Evolutionary conservation across 176 grass and related monocot genomes (phyloP).

Genomic region (Pontederia crassipes): DNA sequence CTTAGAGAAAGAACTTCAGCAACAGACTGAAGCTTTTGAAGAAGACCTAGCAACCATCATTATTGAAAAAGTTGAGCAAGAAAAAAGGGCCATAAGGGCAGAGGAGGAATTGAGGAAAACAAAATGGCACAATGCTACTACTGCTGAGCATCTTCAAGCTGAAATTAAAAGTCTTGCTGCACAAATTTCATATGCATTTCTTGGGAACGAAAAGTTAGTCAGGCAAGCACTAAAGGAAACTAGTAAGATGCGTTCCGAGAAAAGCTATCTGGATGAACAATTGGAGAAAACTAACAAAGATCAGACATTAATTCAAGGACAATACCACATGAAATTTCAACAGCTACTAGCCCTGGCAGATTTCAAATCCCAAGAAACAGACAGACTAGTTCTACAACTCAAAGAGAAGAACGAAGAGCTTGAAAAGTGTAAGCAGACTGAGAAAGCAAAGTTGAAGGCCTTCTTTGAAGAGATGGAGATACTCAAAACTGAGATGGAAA

Average conservation of each 20-base stretch:
- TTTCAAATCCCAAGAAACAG: constrained; percentile 81
- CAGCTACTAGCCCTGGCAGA: constrained; percentile 58
- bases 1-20: constrained; percentile 70
- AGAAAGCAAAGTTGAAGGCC: constrained; percentile 44
- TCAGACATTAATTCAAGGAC: constrained; percentile 34
- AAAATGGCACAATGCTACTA: constrained; percentile 53
- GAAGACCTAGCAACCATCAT: constrained; percentile 51
- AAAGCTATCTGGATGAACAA: constrained; percentile 56
- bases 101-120: constrained; percentile 69
- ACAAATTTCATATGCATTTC: constrained; percentile 70
- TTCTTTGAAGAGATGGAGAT: constrained; percentile 46
- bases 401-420: constrained; percentile 58
- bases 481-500: constrained; percentile 43
- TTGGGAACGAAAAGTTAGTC: constrained; percentile 54
- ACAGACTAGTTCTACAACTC: constrained; percentile 45
- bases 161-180: constrained; percentile 64
- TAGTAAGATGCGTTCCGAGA: constrained; percentile 52
- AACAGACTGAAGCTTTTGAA: constrained; percentile 61
- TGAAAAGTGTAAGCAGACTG: constrained; percentile 45
- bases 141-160: constrained; percentile 55
- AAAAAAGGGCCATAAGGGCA: constrained; percentile 64
- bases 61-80: constrained; percentile 59
- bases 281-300: constrained; percentile 57
- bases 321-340: constrained; percentile 55
- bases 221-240: constrained; percentile 63